Base-by-base conservation (phyloP, 208 protist genomes). In the Trypanosomatidae sp. region DNA sequence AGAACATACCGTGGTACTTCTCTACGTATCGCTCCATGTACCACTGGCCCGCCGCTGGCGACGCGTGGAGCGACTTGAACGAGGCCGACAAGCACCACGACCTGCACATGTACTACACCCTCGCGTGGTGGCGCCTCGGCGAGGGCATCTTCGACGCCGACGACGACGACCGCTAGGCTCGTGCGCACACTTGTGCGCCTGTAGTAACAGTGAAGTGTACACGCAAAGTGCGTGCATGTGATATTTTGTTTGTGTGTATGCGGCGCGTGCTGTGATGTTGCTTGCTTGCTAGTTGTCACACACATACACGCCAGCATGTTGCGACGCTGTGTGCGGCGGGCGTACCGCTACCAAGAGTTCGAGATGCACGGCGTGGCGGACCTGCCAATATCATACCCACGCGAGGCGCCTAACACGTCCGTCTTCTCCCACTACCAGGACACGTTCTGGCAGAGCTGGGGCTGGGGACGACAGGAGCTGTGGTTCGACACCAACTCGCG, bases 1-100 rank as follows among this genome's bases (percentile, higher is more conserved):
- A 87, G 48, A 92, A 92, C 59, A 85, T 92, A 24, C 83, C 83
- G n/a, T 92, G 83, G 83, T 92, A 83, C 53, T 92, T 92, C 54
- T 86, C 83, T 1, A 84, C 78, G 2, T 92, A 92, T 43, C 71
- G 83, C 22, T 86, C 83, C 7, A 92, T 92, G 78, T 87, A 92
- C 42, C 78, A 88, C 53, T 92, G 83, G 83, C 83, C 83, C 20
- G 61, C 76, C 19, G 61, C 67, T n/a, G 83, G 83, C 7, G 83
- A 92, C 46, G 80, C 82, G 32, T 92, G 78, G 76, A 88, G 79
- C 41, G 83, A 92, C 50, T 42, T 92, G 8, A 87, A 92, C 43
- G 74, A 88, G 51, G 47, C 58, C 8, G 62, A 92, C 47, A 88
- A 88, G 27, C 83, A 92, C 44, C 61, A 88, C 44, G 83, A 92